Base-by-base conservation (phyloP, 768 basidiomycete genomes). In the Mycena indigotica region DNA sequence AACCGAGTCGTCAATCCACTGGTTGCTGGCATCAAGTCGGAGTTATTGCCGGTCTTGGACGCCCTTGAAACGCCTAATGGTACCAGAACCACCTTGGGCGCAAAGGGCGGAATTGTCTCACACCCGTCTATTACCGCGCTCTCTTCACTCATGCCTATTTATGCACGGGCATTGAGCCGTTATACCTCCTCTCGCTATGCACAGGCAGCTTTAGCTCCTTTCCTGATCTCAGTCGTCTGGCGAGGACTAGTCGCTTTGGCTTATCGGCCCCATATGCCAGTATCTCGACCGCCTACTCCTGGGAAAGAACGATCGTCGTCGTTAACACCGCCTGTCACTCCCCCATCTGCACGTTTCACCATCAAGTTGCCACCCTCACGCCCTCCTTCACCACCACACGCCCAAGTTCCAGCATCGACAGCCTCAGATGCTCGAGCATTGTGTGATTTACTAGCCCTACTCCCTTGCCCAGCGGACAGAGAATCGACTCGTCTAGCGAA, bases 161-260 rank as follows among this genome's bases (percentile, higher is more conserved):
- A 91, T 64, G 74, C 80, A 4, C 80, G 81, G 38, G 80, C 80
- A 30, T 73, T 92, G 29, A 68, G 72, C 15, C 80, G 84, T 13
- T 87, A 84, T 68, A 83, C 84, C 6, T 69, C 77, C 4, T 79
- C 81, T 13, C 70, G 77, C 13, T 67, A 79, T 8, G 79, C 87
- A 0, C 87, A 93, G 62, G 73, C 82, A 16, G 72, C 79, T 1
- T 77, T 92, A 16, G 88, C 89, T 0, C 83, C 86, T 2, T 80
- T 91, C 62, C 78, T 90, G 60, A 91, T 92, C 64, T 85, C 84
- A 17, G 70, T 89, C 1, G 72, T 89, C 2, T 93, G 91, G 91
- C 85, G 83, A 21, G 84, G 82, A 6, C 76, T 92, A 51, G 84
- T 91, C 25, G 87, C 88, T 21, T 67, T 93, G 28, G 79, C 88